phyloP scores from a whole-genome alignment of 2,329 filamentous ascomycete genomes.

The Aureobasidium subglaciale region DNA sequence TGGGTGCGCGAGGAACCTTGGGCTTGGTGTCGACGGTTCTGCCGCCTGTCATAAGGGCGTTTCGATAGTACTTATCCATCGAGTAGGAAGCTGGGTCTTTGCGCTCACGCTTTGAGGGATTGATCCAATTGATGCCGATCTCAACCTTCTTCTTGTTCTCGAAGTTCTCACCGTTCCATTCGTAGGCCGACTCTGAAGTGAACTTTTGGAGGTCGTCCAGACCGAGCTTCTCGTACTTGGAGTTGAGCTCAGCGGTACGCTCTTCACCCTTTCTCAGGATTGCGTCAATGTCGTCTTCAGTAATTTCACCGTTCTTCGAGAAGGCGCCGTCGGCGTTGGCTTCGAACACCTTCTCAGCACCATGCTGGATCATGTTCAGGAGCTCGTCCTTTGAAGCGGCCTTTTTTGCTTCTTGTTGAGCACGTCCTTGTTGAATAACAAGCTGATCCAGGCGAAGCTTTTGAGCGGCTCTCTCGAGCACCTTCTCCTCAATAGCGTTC shows the following conservation, averaged over 20 bases:
- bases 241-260: slow-evolving; percentile 81
- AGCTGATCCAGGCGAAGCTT: slow-evolving; percentile 94
- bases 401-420: slow-evolving; percentile 82
- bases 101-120: slow-evolving; percentile 93
- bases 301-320: slow-evolving; percentile 56
- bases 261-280: slow-evolving; percentile 83
- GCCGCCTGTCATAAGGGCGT: slow-evolving; percentile 76
- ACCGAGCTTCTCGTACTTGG: slow-evolving; percentile 92
- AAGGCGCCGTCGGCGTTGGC: slow-evolving; percentile 58
- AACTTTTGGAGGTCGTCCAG: slow-evolving; percentile 98
- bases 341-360: slow-evolving; percentile 89
- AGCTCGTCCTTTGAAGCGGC: slow-evolving; percentile 94
- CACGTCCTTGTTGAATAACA: slow-evolving; percentile 94
- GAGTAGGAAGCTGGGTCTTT: slow-evolving; percentile 91
- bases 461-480: slow-evolving; percentile 90
- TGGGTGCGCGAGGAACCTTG: slow-evolving; percentile 90
- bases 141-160: slow-evolving; percentile 79
- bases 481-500: slow-evolving; percentile 97
- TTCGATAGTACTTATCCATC: slow-evolving; percentile 97
- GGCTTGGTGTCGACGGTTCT: slow-evolving; percentile 79
- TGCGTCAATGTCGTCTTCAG: slow-evolving; percentile 82
- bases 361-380: slow-evolving; percentile 96
- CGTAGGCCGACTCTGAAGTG: slow-evolving; percentile 92
- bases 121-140: slow-evolving; percentile 92
- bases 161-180: slow-evolving; percentile 98